Conservation (phyloP, 768 basidiomycete species). For the Podaxis sp. region DNA sequence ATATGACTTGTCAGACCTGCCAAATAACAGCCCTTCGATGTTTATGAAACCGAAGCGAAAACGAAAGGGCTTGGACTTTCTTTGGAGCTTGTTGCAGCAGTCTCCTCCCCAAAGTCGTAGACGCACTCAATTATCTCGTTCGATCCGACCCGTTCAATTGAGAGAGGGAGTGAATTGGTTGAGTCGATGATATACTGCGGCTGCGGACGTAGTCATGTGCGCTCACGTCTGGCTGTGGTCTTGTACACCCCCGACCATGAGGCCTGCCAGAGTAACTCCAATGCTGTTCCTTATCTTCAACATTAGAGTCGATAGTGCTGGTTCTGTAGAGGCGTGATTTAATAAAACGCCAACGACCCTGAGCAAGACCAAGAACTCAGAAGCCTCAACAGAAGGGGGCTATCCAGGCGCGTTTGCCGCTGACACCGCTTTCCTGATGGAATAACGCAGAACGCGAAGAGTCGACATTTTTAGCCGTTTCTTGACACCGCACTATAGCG, state of each 20-base stretch:
- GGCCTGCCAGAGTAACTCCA: not conserved
- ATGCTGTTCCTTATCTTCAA: not conserved
- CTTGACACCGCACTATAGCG: not conserved
- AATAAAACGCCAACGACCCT: too few relatives aligned
- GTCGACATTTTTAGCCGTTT: not conserved
- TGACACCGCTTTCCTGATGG: conserved; percentile 11
- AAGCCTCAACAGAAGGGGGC: too few relatives aligned
- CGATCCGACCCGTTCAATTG: not conserved
- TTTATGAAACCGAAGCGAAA: too few relatives aligned
- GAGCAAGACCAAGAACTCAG: too few relatives aligned
- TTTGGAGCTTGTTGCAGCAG: not conserved
- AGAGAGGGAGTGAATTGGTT: too few relatives aligned
- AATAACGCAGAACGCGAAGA: not conserved
- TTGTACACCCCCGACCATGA: not conserved
- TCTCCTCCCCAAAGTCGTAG: too few relatives aligned
- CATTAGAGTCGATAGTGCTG: too few relatives aligned
- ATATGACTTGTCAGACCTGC: not conserved
- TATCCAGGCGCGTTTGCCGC: conserved; percentile 6
- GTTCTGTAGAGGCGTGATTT: too few relatives aligned
- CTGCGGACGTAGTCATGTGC: not conserved
- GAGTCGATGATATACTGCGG: too few relatives aligned
- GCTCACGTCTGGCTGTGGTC: not conserved
- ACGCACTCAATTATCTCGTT: not conserved
- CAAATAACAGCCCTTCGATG: too few relatives aligned
- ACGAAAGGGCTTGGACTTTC: not conserved